Conservation (phyloP, 768 basidiomycete species). For the Phylloporus arenicola region DNA sequence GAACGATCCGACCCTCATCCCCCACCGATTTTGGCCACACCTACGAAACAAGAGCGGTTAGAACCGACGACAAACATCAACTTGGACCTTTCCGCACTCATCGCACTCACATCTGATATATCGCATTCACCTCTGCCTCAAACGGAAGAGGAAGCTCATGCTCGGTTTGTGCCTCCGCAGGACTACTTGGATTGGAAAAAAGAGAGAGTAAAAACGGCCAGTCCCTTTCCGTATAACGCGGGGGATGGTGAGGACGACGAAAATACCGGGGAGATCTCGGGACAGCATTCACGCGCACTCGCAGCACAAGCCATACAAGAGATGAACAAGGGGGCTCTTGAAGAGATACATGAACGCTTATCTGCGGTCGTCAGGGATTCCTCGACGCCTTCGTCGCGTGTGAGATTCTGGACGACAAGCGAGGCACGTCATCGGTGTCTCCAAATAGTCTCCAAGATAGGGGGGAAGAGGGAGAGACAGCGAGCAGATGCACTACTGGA, state of each 20-base stretch:
- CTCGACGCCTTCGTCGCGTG: not conserved
- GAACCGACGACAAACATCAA: slow-evolving; percentile 61
- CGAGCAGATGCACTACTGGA: slow-evolving; percentile 61
- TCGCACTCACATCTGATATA: slow-evolving; percentile 79
- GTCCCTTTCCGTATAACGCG: slow-evolving; percentile 12
- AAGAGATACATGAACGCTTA: slow-evolving; percentile 55
- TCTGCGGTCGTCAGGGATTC: slow-evolving; percentile 4
- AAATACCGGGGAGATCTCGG: slow-evolving; percentile 28
- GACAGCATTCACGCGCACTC: slow-evolving; percentile 64
- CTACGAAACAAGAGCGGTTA: slow-evolving; percentile 15
- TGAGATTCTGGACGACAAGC: slow-evolving; percentile 75
- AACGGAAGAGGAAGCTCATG: slow-evolving; percentile 50
- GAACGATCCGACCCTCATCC: slow-evolving; percentile 35
- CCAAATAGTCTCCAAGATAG: slow-evolving; percentile 77
- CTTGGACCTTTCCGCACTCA: slow-evolving; percentile 78
- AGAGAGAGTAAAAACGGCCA: slow-evolving; percentile 9
- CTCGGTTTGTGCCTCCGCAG: slow-evolving; percentile 57
- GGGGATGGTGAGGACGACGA: slow-evolving; percentile 1
- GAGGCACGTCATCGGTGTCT: slow-evolving; percentile 72
- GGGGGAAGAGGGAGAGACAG: slow-evolving; percentile 60
- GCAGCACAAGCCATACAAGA: slow-evolving; percentile 72
- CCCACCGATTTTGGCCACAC: not conserved
- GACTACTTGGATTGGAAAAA: slow-evolving; percentile 59
- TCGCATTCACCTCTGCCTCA: slow-evolving; percentile 66
- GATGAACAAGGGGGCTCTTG: slow-evolving; percentile 55